phyloP scores from a whole-genome alignment of 768 basidiomycete genomes.

The Lactifluus hygrophoroides region DNA sequence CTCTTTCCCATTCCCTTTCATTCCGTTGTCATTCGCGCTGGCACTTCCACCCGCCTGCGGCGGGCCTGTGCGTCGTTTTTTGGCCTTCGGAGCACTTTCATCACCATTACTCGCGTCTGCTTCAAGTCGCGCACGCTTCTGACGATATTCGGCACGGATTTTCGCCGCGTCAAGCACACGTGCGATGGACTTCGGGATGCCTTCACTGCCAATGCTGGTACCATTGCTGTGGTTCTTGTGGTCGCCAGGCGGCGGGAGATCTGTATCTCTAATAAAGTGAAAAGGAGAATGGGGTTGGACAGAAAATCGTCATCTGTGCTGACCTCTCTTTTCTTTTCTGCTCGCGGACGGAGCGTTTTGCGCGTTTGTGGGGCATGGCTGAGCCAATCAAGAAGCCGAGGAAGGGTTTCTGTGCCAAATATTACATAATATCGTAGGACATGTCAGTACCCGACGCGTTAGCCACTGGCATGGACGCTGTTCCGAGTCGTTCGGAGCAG shows the following conservation, averaged over 20 bases:
- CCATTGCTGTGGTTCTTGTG: no score
- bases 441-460: no score
- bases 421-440: no score
- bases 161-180: slow-evolving; percentile 57
- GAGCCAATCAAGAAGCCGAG: no score
- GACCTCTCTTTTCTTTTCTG: slow-evolving; percentile 25
- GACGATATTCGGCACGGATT: slow-evolving; percentile 47
- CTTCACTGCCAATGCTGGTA: slow-evolving; percentile 34
- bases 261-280: slow-evolving; percentile 20
- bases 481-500: no score
- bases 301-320: not conserved
- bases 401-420: no score
- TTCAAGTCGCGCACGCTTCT: slow-evolving; percentile 25
- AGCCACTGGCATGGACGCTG: no score
- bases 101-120: slow-evolving; percentile 27
- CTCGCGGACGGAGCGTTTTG: slow-evolving; percentile 29
- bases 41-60: slow-evolving; percentile 22
- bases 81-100: not conserved
- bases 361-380: slow-evolving; percentile 31
- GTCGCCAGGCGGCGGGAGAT: slow-evolving; percentile 22
- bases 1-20: not conserved
- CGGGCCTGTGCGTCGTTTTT: slow-evolving; percentile 25
- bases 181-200: slow-evolving; percentile 60
- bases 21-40: not conserved
- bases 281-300: not conserved